Percentiles rank a stretch among this genome's conserved stretches.
These are phyloP conservation scores for Adiantum capillusveneris DNA, from an alignment of 75 land plant species.

Conservation along the genomic window DNA sequence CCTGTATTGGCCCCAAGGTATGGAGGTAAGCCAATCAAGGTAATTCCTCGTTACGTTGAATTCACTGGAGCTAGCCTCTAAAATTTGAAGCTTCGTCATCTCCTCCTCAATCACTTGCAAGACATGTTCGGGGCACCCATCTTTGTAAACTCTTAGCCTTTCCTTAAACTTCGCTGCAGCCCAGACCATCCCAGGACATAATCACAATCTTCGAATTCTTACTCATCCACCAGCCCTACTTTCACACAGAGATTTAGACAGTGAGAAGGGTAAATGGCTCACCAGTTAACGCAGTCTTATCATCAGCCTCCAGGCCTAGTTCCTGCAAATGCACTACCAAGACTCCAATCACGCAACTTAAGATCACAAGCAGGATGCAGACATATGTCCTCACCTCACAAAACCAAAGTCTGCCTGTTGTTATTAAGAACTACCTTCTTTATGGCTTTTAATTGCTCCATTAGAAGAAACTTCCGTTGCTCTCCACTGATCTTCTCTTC, in stretches of 20 bases:
- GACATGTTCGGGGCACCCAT: conserved; percentile 77
- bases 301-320: conserved; percentile 93
- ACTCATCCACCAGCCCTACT: neutral
- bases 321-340: conserved; percentile 44
- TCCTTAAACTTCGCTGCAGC: conserved; percentile 88
- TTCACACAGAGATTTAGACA: conserved; percentile 1
- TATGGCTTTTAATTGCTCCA: conserved; percentile 97
- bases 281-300: conserved; percentile 96
- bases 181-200: neutral
- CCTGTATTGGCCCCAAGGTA: conserved; percentile 99
- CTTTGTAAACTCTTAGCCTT: conserved; percentile 72
- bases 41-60: conserved; percentile 98
- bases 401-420: neutral
- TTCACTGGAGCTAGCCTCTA: conserved; percentile 97
- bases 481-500: conserved; percentile 98
- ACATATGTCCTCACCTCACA: too few species aligned
- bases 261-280: conserved; percentile 7
- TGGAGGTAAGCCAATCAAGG: conserved; percentile 91
- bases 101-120: conserved; percentile 98
- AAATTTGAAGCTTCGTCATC: conserved; percentile 75
- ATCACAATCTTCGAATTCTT: neutral
- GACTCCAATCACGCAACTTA: neutral
- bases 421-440: conserved; percentile 60
- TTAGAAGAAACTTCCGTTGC: conserved; percentile 85
- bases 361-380: too few species aligned